Conservation (phyloP, 2,329 filamentous ascomycete species). For the Elsinoe australis region DNA sequence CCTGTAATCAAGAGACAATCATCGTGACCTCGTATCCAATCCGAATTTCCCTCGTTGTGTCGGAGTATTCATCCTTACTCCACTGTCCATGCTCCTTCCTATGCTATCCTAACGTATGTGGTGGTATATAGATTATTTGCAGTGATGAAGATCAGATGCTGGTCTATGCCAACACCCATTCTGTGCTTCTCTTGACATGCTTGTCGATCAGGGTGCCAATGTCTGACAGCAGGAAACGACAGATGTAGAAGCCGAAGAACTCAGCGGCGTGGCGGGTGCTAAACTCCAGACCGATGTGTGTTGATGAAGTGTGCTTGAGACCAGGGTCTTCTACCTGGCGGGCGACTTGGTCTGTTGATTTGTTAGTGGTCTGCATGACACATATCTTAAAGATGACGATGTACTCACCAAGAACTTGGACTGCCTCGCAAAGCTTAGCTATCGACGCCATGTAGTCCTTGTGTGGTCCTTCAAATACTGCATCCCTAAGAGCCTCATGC, state of each 20-base stretch:
- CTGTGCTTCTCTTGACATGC: slow-evolving; percentile 90
- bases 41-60: not conserved
- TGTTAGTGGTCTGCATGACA: not conserved
- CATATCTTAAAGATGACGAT: slow-evolving; percentile 14
- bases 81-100: not conserved
- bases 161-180: slow-evolving; percentile 67
- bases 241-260: slow-evolving; percentile 96
- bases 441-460: slow-evolving; percentile 85
- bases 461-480: slow-evolving; percentile 74
- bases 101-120: not conserved
- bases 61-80: not conserved
- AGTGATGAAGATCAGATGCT: not conserved
- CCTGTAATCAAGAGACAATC: slow-evolving; percentile 2
- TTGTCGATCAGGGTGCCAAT: slow-evolving; percentile 83
- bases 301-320: slow-evolving; percentile 81
- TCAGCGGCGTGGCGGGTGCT: slow-evolving; percentile 89
- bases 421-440: slow-evolving; percentile 85
- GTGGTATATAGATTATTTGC: not conserved
- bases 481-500: slow-evolving; percentile 36
- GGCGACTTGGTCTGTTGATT: slow-evolving; percentile 72
- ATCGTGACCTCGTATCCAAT: slow-evolving; percentile 11
- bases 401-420: slow-evolving; percentile 76
- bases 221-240: slow-evolving; percentile 86
- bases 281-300: slow-evolving; percentile 89
- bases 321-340: slow-evolving; percentile 94